Base-by-base conservation (phyloP, 257 asterid genomes). In the Nemophila menziesii region DNA sequence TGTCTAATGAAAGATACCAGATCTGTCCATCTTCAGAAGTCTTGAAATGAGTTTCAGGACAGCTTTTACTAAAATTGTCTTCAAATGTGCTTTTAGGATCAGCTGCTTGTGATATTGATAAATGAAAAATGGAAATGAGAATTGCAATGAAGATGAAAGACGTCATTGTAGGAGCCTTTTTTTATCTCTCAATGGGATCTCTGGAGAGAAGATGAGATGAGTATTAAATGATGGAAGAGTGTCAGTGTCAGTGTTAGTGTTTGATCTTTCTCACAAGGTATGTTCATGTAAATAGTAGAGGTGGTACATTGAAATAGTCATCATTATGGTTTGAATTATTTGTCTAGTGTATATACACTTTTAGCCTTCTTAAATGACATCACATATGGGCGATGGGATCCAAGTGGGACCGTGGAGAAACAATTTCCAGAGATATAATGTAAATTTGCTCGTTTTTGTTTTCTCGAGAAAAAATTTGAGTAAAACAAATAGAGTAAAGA, bases 21-120 rank as follows among this genome's bases (percentile, higher is more conserved):
- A 65, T 81, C 79, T 77, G 92, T 2, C 94, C 99, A 61, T 81
- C 99, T 40, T 58, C 68, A 20, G 99, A 85, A 43, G 96, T 72
- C 65, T 78, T 74, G 87, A 90, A 90, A 54, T 90, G 56, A 2
- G 68, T 65, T 8, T 54, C 83, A 3, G 99, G 99, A 47, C 96
- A 90, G 52, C 66, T 69, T 57, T 77, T 85, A 51, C 72, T 73
- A 79, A 90, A 90, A 27, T 50, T 68, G 12, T 77, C 79, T 17
- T 72, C 93, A 48, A 85, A 90, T 9, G 76, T 22, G 13, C 16
- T 59, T 16, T 40, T 57, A 4, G 68, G 18, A 4, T 38, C 70
- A 4, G 70, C 69, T 43, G 71, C 86, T 51, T 17, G 18, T 3
- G 71, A 43, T 10, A 65, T 48, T 17, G 69, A 46, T 43, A 51